Percentiles rank a stretch among this genome's conserved stretches.
phyloP scores from a whole-genome alignment of 495 filamentous ascomycete genomes.

The Penicillium diatomitis region DNA sequence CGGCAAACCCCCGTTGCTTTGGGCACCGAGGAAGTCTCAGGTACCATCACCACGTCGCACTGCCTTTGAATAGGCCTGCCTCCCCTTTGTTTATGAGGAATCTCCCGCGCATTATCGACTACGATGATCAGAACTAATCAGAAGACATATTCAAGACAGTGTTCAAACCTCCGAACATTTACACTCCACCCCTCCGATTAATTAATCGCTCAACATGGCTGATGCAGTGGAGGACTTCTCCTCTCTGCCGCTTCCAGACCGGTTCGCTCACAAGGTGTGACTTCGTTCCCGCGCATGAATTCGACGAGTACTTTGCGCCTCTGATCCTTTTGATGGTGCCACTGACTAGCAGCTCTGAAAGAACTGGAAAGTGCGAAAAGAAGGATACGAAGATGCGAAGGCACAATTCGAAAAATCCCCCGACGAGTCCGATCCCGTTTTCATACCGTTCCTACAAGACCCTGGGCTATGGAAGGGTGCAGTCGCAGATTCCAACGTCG shows the following conservation, averaged over 20 bases:
- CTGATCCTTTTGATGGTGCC: not conserved
- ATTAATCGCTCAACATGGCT: conserved; percentile 29
- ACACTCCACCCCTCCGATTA: not conserved
- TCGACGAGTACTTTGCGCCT: not conserved
- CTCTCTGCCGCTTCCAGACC: conserved; percentile 68
- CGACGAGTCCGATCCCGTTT: conserved; percentile 79
- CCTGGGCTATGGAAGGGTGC: conserved; percentile 83
- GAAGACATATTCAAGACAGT: not conserved
- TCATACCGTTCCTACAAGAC: conserved; percentile 79
- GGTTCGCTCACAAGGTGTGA: conserved; percentile 79
- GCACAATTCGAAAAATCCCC: conserved; percentile 77
- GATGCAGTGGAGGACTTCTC: conserved; percentile 74
- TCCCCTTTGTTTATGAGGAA: too few species aligned
- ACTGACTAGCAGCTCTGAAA: conserved; percentile 28
- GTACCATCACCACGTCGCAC: conserved; percentile 2
- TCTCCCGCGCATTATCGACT: too few species aligned
- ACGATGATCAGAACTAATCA: not conserved
- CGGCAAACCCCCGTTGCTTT: conserved; percentile 9
- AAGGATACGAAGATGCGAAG: conserved; percentile 86
- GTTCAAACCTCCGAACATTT: not conserved
- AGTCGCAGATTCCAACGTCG: conserved; percentile 92
- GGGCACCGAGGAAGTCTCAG: conserved; percentile 15
- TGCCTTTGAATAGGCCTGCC: too few species aligned
- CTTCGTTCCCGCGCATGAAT: not conserved
- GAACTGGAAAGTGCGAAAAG: conserved; percentile 96